Base-by-base conservation (phyloP, 2,329 filamentous ascomycete genomes). In the Penicillium verrucosum region DNA sequence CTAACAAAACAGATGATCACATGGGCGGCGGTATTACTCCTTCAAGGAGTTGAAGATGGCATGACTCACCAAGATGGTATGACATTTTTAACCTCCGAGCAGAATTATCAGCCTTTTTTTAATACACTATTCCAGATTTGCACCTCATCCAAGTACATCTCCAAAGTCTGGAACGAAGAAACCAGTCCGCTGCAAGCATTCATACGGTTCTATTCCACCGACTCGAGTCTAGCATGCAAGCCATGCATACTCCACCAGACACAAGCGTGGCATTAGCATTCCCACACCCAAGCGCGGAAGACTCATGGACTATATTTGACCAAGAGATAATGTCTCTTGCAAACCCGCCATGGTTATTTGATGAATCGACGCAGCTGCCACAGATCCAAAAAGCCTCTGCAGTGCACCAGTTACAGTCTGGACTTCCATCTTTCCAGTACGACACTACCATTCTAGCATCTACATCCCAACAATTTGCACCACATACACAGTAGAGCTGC, bases 271-370 rank as follows among this genome's bases (percentile, higher is more conserved):
- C 51, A 29, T 40, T 67, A 8, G 50, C 60, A 7, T 60, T 70
- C 27, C 61, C 65, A 11, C 59, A 44, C 1, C 54, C 62, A 2
- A 58, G 51, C n/a, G 41, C 59, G 21, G 67, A 69, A 29, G 66
- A 66, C 34, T 65, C 68, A 4, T 70, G 67, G 67, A 66, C 68
- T 7, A 69, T 70, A 32, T 70, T 70, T 27, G 68, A 70, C 32
- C 68, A 70, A 45, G 62, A 70, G 34, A 70, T 68, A 10, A 65
- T 69, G 62, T 58, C 64, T 11, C 59, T 70, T 7, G 68, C 67
- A 18, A 70, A 68, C 18, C 68, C 65, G 21, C 62, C 66, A 1
- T 69, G 66, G 68, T 43, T 69, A 6, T 68, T 65, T 23, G 58
- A 68, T 9, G 65, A 63, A 16, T 27, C 55, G 2, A 18, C 48